Percentiles rank a stretch among this genome's conserved stretches.
These are phyloP conservation scores for Santalum album DNA, from an alignment of 164 flowering plant species.

Conservation along the genomic window DNA sequence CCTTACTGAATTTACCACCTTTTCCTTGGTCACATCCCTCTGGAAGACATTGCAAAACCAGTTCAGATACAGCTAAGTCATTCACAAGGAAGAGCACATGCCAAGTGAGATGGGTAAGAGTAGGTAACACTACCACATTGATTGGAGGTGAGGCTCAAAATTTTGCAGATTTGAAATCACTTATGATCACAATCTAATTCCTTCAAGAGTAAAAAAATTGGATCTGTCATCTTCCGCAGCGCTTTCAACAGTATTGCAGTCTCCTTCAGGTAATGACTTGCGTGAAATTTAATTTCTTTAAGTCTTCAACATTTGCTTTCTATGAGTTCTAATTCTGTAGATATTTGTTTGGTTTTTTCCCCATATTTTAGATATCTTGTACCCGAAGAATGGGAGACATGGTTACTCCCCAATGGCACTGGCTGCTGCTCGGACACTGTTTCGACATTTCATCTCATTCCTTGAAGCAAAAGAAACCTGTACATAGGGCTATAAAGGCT, in stretches of 20 bases:
- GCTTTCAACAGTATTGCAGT: constrained; percentile 17
- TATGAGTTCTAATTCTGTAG: not conserved
- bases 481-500: constrained; percentile 47
- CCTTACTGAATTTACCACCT: too few species aligned
- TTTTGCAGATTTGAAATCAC: too few species aligned
- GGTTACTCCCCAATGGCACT: constrained; percentile 31
- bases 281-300: not conserved
- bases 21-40: too few species aligned
- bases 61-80: too few species aligned
- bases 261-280: constrained; percentile 28
- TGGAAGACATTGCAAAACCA: too few species aligned
- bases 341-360: not conserved
- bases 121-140: too few species aligned
- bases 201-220: too few species aligned
- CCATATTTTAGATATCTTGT: not conserved
- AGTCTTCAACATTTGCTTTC: not conserved
- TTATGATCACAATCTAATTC: too few species aligned
- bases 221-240: constrained; percentile 17
- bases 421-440: constrained; percentile 73
- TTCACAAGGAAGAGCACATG: too few species aligned
- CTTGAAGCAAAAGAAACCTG: constrained; percentile 35
- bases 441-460: constrained; percentile 35
- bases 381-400: constrained; percentile 22
- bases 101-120: too few species aligned
- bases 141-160: too few species aligned